Conservation (phyloP, 768 basidiomycete genomes). For the Calvatia gigantea region DNA sequence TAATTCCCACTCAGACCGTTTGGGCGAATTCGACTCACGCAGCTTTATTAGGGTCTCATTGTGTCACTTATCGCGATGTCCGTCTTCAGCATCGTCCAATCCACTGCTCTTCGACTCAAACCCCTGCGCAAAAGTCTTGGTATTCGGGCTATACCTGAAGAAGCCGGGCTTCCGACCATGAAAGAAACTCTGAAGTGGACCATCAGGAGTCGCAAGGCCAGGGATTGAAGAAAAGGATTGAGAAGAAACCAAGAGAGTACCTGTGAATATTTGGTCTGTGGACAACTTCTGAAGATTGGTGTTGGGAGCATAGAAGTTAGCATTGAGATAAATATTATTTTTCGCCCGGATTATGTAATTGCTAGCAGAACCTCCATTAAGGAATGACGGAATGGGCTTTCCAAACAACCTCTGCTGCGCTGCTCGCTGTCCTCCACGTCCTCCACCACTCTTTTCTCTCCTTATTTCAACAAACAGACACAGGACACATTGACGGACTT, state of each 20-base stretch:
- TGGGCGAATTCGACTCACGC: background rate
- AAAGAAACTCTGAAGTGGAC: background rate
- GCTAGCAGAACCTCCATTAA: background rate
- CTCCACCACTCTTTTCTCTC: background rate
- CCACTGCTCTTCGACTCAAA: constrained; percentile 39
- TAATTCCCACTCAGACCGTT: background rate
- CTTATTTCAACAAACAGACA: background rate
- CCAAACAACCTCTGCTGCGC: background rate
- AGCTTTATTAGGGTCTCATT: constrained; percentile 33
- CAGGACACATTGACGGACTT: background rate
- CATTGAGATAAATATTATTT: no score
- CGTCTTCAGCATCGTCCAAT: constrained; percentile 46
- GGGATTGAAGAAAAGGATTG: no score
- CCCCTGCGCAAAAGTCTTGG: constrained; percentile 35
- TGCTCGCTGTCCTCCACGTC: background rate
- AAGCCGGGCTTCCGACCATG: constrained; percentile 12
- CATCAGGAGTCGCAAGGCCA: no score
- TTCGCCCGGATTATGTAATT: constrained; percentile 4
- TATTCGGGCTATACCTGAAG: constrained; percentile 32
- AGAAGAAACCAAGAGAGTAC: no score
- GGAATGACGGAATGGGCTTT: constrained; percentile 1
- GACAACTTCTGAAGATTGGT: no score
- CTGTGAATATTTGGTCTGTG: no score
- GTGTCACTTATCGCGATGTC: constrained; percentile 39
- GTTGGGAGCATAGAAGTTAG: no score